Conservation (phyloP, 441 rosid species). For the Biscutella auriculata region DNA sequence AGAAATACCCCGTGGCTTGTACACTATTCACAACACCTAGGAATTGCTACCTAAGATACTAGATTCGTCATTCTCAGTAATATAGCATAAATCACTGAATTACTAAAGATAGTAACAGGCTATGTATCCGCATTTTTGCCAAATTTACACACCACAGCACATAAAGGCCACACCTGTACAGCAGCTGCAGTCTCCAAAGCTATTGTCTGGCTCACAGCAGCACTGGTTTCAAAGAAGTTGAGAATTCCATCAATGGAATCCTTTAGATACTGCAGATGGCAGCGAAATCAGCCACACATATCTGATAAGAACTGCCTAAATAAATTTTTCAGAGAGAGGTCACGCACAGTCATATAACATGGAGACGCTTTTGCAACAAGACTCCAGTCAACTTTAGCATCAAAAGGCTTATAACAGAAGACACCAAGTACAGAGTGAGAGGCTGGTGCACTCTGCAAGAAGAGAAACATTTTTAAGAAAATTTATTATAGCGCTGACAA, state of each 20-base stretch:
- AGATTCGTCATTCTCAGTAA: neutral
- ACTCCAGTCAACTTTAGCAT: constrained; percentile 96
- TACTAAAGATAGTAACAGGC: constrained; percentile 7
- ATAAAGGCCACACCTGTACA: constrained; percentile 62
- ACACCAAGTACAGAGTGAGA: constrained; percentile 65
- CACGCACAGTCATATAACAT: constrained; percentile 84
- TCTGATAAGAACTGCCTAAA: neutral
- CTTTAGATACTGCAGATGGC: constrained; percentile 76
- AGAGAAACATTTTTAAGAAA: constrained; percentile 11
- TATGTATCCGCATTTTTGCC: neutral
- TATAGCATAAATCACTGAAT: constrained; percentile 1
- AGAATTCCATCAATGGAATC: constrained; percentile 67
- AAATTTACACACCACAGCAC: constrained; percentile 3
- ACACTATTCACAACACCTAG: neutral
- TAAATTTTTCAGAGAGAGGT: constrained; percentile 17
- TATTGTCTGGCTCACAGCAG: constrained; percentile 76
- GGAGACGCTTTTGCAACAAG: constrained; percentile 95
- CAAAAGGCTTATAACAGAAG: constrained; percentile 93
- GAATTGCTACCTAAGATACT: neutral
- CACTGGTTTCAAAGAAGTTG: constrained; percentile 75
- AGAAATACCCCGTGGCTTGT: neutral
- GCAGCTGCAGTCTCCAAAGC: constrained; percentile 98
- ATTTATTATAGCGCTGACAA: constrained; percentile 8
- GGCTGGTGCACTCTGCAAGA: constrained; percentile 82
- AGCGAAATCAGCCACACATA: constrained; percentile 24